A percentile compares a stretch with the other conserved stretches of the same genome.
Evolutionary conservation across 169 alveolate species (phyloP).

Genomic region (Plasmodium relictum): DNA sequence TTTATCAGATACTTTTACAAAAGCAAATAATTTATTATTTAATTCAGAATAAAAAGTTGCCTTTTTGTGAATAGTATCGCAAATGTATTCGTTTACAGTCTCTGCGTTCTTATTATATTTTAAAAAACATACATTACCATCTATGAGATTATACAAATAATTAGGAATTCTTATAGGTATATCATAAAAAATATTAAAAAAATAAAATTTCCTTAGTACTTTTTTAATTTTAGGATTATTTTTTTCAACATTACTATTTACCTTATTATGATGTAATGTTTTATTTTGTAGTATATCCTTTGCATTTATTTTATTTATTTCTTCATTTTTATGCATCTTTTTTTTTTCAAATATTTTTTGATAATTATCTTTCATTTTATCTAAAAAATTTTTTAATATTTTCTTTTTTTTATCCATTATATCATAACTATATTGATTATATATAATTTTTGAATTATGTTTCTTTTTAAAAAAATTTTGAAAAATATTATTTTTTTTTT

Average conservation of each 20-base stretch:
- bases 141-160: constrained; percentile 28
- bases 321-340: neutral
- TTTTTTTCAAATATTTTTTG: neutral
- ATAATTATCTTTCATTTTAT: neutral
- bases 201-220: constrained; percentile 33
- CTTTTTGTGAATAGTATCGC: constrained; percentile 13
- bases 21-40: constrained; percentile 35
- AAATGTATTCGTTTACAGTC: constrained; percentile 16
- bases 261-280: neutral
- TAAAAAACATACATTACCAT: constrained; percentile 37
- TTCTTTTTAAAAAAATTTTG: constrained; percentile 29
- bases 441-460: neutral
- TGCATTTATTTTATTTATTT: neutral
- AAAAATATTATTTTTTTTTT: neutral
- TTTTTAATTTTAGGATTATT: constrained; percentile 9
- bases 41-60: constrained; percentile 26
- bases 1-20: constrained; percentile 27
- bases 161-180: constrained; percentile 18
- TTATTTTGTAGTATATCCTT: neutral
- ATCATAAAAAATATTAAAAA: constrained; percentile 31
- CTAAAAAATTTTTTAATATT: neutral
- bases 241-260: constrained; percentile 10
- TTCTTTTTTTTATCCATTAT: neutral
- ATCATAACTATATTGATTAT: neutral
- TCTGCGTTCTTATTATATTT: neutral